A percentile compares a stretch with the other conserved stretches of the same genome.
Evolutionary conservation across 306 rosid species (phyloP).

Genomic region (Quercus ilex): DNA sequence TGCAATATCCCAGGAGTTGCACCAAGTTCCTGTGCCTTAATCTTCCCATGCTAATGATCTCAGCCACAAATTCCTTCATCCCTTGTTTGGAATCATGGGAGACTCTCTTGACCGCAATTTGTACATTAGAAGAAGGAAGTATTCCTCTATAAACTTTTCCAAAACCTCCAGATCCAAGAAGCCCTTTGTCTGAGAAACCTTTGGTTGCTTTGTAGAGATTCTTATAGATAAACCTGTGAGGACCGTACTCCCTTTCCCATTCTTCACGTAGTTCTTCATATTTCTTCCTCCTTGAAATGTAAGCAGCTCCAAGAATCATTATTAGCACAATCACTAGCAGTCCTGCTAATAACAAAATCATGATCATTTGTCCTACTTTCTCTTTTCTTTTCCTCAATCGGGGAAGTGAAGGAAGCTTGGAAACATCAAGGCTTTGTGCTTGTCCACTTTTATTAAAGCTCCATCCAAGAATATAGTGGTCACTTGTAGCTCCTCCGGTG

Average conservation of each 20-base stretch:
- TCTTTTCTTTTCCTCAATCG: no score
- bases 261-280: constrained; percentile 26
- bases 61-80: no score
- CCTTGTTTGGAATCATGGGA: no score
- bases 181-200: no score
- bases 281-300: constrained; percentile 2
- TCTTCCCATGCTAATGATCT: no score
- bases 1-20: no score
- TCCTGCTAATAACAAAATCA: not conserved
- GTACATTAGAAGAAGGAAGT: no score
- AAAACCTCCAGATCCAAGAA: no score
- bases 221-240: constrained; percentile 29
- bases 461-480: constrained; percentile 30
- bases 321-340: not conserved
- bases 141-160: no score
- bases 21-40: no score
- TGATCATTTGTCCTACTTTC: not conserved
- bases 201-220: not conserved
- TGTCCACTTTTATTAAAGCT: constrained; percentile 27
- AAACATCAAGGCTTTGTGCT: constrained; percentile 13
- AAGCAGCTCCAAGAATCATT: not conserved
- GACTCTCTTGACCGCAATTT: no score
- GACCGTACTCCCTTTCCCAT: constrained; percentile 38
- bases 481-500: constrained; percentile 11
- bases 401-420: constrained; percentile 10